Conservation (phyloP, 352 stramenopile genomes). For the Pythium rishiriense region DNA sequence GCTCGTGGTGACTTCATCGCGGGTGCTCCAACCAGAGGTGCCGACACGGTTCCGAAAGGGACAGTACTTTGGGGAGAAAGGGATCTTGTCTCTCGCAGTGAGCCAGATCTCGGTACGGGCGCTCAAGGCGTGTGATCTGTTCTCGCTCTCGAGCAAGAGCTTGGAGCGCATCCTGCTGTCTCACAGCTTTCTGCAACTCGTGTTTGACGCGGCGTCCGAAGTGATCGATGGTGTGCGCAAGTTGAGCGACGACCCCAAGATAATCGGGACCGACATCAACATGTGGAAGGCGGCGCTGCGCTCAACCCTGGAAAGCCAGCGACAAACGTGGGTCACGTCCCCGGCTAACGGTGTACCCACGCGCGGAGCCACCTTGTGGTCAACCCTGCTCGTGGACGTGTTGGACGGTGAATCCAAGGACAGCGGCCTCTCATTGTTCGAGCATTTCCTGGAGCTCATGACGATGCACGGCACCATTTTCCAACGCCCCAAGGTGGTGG, state of each 20-base stretch:
- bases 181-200: conserved; percentile 18
- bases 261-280: background rate
- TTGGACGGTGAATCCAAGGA: conserved; percentile 23
- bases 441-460: conserved; percentile 20
- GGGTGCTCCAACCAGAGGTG: background rate
- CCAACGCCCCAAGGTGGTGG: background rate
- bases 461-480: conserved; percentile 19
- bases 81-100: conserved; percentile 41
- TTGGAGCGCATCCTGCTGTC: conserved; percentile 23
- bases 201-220: conserved; percentile 17
- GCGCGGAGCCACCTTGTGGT: conserved; percentile 17
- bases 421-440: conserved; percentile 8
- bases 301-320: background rate
- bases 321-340: conserved; percentile 17
- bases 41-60: conserved; percentile 33
- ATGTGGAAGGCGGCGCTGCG: conserved; percentile 18
- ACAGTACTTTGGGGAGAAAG: conserved; percentile 53
- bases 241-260: background rate
- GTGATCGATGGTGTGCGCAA: conserved; percentile 10
- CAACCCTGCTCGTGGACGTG: conserved; percentile 23
- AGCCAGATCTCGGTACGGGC: conserved; percentile 47
- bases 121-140: conserved; percentile 51
- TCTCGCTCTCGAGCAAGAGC: conserved; percentile 37
- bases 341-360: background rate
- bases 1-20: conserved; percentile 23